Evolutionary conservation across 805 yeast species (phyloP).

Genomic region (Cyberlindnera bimundalis): DNA sequence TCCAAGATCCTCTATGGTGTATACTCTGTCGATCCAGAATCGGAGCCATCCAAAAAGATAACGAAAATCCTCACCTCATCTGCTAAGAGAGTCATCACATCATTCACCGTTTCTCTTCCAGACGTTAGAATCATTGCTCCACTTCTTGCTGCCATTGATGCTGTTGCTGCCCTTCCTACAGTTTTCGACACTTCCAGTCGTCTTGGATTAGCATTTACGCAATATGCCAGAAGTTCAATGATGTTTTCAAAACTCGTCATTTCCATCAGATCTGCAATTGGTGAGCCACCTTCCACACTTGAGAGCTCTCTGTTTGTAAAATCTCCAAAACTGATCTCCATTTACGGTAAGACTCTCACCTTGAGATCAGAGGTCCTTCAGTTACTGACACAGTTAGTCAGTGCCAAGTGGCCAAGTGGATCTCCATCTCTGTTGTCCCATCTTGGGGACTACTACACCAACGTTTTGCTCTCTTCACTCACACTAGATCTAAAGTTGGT

Average conservation of each 20-base stretch:
- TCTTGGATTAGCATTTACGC: conserved; percentile 44
- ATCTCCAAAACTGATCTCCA: conserved; percentile 52
- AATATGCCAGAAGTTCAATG: conserved; percentile 50
- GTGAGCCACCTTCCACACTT: conserved; percentile 54
- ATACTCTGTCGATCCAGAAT: conserved; percentile 49
- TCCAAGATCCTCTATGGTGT: conserved; percentile 48
- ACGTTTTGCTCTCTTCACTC: conserved; percentile 55
- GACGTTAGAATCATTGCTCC: conserved; percentile 55
- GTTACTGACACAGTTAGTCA: conserved; percentile 54
- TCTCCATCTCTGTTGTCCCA: conserved; percentile 82
- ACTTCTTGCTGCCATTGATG: conserved; percentile 46
- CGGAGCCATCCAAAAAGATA: conserved; percentile 36
- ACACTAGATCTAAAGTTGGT: conserved; percentile 57
- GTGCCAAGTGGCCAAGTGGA: conserved; percentile 51
- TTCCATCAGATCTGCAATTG: conserved; percentile 49
- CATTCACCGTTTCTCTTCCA: conserved; percentile 53
- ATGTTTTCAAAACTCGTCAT: conserved; percentile 55
- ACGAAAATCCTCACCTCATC: conserved; percentile 50
- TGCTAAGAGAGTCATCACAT: conserved; percentile 45
- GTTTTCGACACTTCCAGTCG: conserved; percentile 40
- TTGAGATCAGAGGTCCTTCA: conserved; percentile 52
- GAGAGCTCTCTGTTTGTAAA: conserved; percentile 58
- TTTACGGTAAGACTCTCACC: conserved; percentile 48
- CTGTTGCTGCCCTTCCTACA: conserved; percentile 36
- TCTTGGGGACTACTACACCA: conserved; percentile 63